Evolutionary conservation across 345 rosid genomes (phyloP).

Genomic region (Sonneratia caseolaris): DNA sequence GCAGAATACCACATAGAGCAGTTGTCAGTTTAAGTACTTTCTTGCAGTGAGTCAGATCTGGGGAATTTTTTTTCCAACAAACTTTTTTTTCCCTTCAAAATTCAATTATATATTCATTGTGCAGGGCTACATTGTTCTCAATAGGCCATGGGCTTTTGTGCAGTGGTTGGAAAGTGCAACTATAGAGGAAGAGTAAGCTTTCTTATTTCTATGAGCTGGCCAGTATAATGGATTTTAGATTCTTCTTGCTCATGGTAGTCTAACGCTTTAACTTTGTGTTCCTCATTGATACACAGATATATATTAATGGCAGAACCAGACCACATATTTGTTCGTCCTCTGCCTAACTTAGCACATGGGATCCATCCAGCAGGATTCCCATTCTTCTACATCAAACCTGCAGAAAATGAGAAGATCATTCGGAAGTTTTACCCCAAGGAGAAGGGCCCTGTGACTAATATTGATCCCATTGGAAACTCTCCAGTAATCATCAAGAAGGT

Average conservation of each 20-base stretch:
- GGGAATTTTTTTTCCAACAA: too few species aligned
- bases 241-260: not conserved
- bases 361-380: slow-evolving; percentile 55
- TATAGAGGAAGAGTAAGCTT: slow-evolving; percentile 55
- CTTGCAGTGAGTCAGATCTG: too few species aligned
- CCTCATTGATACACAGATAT: slow-evolving; percentile 32
- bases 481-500: slow-evolving; percentile 74
- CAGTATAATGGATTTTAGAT: not conserved
- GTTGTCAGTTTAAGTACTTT: not conserved
- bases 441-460: slow-evolving; percentile 49
- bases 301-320: slow-evolving; percentile 84
- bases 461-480: slow-evolving; percentile 79
- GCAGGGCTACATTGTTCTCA: slow-evolving; percentile 71
- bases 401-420: slow-evolving; percentile 34
- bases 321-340: slow-evolving; percentile 57
- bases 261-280: not conserved
- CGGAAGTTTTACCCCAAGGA: slow-evolving; percentile 62
- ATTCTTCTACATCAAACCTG: slow-evolving; percentile 68
- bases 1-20: not conserved
- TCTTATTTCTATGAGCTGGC: not conserved
- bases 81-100: too few species aligned
- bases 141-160: slow-evolving; percentile 81
- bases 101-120: not conserved
- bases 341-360: slow-evolving; percentile 62
- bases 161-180: slow-evolving; percentile 70